These are phyloP conservation scores for Rhododendron vialii DNA, from an alignment of 148 eudicot species.

Conservation along the genomic window DNA sequence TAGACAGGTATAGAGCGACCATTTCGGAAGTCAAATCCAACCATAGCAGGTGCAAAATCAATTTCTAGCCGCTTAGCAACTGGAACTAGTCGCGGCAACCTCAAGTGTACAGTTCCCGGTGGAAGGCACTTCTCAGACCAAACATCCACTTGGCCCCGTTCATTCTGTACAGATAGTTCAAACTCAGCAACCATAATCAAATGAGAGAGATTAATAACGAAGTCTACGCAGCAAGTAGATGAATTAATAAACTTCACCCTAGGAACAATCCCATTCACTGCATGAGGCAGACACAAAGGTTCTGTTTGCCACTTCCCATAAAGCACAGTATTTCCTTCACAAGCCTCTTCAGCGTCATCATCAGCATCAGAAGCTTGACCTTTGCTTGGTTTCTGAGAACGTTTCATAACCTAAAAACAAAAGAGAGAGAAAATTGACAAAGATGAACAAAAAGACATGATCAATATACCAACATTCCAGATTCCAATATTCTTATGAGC, in stretches of 20 bases:
- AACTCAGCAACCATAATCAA: neutral
- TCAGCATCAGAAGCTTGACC: slow-evolving; percentile 39
- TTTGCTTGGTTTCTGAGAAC: slow-evolving; percentile 46
- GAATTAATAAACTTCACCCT: slow-evolving; percentile 40
- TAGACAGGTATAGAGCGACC: slow-evolving; percentile 77
- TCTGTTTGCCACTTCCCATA: slow-evolving; percentile 98
- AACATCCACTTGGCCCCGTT: slow-evolving; percentile 96
- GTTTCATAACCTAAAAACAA: slow-evolving; percentile 50
- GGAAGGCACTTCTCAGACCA: slow-evolving; percentile 99
- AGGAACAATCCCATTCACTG: slow-evolving; percentile 91
- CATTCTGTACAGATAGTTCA: slow-evolving; percentile 50
- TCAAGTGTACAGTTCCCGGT: slow-evolving; percentile 93
- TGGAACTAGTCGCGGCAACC: slow-evolving; percentile 65
- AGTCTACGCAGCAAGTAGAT: neutral
- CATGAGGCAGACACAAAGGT: slow-evolving; percentile 69
- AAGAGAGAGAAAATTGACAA: neutral
- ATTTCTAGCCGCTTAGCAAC: slow-evolving; percentile 73
- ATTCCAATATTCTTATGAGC: neutral
- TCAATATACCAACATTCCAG: neutral
- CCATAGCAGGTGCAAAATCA: slow-evolving; percentile 97
- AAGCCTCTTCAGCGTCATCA: slow-evolving; percentile 38
- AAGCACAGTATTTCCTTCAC: slow-evolving; percentile 48
- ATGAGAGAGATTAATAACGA: neutral
- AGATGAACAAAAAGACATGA: neutral
- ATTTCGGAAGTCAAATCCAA: slow-evolving; percentile 91